These are phyloP conservation scores for Alternaria sp. DNA, from an alignment of 2,329 filamentous ascomycete genomes.

Conservation along the genomic window DNA sequence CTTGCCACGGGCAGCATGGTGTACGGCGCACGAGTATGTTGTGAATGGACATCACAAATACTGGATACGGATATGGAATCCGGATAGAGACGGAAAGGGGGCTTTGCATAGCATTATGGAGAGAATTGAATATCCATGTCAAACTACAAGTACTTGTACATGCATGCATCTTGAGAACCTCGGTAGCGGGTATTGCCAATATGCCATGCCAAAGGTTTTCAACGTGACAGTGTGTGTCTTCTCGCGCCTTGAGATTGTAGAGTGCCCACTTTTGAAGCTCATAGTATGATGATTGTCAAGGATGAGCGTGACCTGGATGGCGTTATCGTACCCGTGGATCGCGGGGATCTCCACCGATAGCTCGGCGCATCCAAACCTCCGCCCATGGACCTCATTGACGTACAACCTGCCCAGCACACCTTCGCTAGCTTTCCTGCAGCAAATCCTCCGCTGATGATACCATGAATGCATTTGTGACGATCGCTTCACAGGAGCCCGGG, in stretches of 20 bases:
- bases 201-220: not conserved
- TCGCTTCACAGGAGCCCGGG: slow-evolving; percentile 23
- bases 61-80: not conserved
- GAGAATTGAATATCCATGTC: slow-evolving; percentile 1
- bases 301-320: slow-evolving; percentile 8
- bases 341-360: slow-evolving; percentile 19
- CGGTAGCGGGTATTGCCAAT: not conserved
- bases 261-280: not conserved
- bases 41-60: slow-evolving; percentile 1
- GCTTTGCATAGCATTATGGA: slow-evolving; percentile 8
- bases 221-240: not conserved
- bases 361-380: slow-evolving; percentile 15
- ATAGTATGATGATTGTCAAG: not conserved
- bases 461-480: slow-evolving; percentile 39
- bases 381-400: slow-evolving; percentile 2
- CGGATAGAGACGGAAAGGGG: not conserved
- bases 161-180: not conserved
- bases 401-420: slow-evolving; percentile 11
- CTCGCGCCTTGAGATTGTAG: not conserved
- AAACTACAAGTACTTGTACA: not conserved
- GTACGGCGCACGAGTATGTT: slow-evolving; percentile 5
- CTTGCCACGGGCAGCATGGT: slow-evolving; percentile 12
- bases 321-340: slow-evolving; percentile 14
- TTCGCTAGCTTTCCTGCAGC: slow-evolving; percentile 7
- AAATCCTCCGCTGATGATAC: slow-evolving; percentile 16